These are phyloP conservation scores for Heritiera littoralis DNA, from an alignment of 345 rosid species.

Conservation along the genomic window DNA sequence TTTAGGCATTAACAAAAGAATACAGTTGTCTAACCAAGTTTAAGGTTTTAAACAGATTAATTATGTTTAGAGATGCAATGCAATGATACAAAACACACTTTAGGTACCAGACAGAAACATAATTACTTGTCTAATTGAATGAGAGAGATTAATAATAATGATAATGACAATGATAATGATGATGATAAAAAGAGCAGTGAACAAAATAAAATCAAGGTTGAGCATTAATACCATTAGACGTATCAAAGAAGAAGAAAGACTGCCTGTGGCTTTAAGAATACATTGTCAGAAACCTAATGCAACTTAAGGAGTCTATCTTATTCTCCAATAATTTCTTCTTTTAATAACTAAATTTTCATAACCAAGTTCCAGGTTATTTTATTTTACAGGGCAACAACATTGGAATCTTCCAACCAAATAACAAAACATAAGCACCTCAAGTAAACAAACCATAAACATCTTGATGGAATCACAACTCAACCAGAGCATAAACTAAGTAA, in stretches of 20 bases:
- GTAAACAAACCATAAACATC: background rate
- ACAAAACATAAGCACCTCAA: background rate
- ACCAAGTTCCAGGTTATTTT: background rate
- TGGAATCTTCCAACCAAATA: background rate
- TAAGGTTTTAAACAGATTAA: background rate
- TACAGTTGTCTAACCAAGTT: slow-evolving; percentile 1
- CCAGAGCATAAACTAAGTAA: background rate
- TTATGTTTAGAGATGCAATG: background rate
- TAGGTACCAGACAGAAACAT: background rate
- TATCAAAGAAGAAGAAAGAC: background rate
- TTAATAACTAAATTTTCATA: background rate
- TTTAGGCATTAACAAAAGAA: background rate
- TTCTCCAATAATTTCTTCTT: background rate
- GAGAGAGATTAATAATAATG: background rate
- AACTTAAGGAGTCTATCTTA: background rate
- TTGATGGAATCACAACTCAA: background rate
- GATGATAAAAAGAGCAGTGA: background rate
- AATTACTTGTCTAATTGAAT: background rate
- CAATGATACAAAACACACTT: slow-evolving; percentile 6
- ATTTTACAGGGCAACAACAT: background rate
- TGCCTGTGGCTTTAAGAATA: background rate
- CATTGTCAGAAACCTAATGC: background rate
- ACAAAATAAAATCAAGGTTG: background rate
- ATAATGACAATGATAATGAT: background rate
- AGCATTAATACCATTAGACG: background rate